These are phyloP conservation scores for Thermomucor indicae-seudaticae DNA, from an alignment of 371 early-diverging fungal species.

Conservation along the genomic window DNA sequence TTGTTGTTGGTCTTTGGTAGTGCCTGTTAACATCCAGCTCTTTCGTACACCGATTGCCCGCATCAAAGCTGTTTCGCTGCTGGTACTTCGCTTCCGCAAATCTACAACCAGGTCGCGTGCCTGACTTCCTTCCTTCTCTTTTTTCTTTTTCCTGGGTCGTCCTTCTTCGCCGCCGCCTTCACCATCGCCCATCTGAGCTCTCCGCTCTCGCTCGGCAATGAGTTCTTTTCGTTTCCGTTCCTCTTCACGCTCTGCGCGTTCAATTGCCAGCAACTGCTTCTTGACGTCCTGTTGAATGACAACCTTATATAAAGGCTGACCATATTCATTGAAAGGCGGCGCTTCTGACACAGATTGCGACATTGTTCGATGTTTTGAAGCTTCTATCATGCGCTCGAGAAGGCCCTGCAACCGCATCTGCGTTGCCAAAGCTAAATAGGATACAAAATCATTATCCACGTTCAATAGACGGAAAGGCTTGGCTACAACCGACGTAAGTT, in stretches of 20 bases:
- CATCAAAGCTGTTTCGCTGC: slow-evolving; percentile 71
- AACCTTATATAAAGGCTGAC: slow-evolving; percentile 66
- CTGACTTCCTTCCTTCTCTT: slow-evolving; percentile 48
- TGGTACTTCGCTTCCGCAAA: slow-evolving; percentile 61
- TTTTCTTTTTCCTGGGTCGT: slow-evolving; percentile 54
- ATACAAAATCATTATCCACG: slow-evolving; percentile 60
- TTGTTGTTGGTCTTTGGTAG: no score
- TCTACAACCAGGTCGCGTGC: slow-evolving; percentile 69
- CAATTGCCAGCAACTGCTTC: slow-evolving; percentile 67
- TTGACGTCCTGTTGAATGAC: slow-evolving; percentile 63
- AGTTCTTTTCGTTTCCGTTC: slow-evolving; percentile 56
- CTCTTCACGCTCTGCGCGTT: slow-evolving; percentile 69
- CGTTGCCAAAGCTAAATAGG: slow-evolving; percentile 67
- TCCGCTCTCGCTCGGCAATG: slow-evolving; percentile 44
- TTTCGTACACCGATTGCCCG: slow-evolving; percentile 63
- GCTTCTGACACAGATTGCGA: slow-evolving; percentile 59
- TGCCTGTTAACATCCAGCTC: slow-evolving; percentile 72
- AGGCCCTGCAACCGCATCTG: slow-evolving; percentile 63
- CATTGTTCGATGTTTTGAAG: slow-evolving; percentile 58
- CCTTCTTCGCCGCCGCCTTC: slow-evolving; percentile 37
- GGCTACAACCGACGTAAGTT: slow-evolving; percentile 16
- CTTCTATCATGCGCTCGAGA: slow-evolving; percentile 64
- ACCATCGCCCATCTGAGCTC: slow-evolving; percentile 46
- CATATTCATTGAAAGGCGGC: slow-evolving; percentile 54
- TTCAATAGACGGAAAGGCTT: slow-evolving; percentile 31